Conservation (phyloP, 768 basidiomycete species). For the Rossbeevera mucosa region DNA sequence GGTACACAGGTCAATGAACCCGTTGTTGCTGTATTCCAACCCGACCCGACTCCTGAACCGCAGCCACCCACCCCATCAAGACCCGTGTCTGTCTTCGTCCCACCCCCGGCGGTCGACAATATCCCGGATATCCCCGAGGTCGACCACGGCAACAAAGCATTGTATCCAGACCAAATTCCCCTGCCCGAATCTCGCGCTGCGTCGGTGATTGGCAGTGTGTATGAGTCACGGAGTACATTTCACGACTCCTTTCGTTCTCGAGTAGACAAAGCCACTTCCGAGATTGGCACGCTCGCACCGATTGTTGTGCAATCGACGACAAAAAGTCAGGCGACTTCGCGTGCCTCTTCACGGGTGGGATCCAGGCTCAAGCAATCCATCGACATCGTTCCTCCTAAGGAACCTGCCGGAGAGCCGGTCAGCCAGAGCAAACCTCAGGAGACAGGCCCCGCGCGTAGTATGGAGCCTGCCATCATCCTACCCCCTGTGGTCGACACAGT, state of each 20-base stretch:
- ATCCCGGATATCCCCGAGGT: conserved; percentile 19
- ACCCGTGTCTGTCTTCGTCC: conserved; percentile 11
- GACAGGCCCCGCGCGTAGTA: neutral
- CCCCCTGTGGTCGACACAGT: conserved; percentile 4
- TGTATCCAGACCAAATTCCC: conserved; percentile 18
- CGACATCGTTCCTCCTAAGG: conserved; percentile 2
- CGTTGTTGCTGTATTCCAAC: neutral
- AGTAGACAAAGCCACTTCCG: conserved; percentile 18
- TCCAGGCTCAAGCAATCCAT: conserved; percentile 3
- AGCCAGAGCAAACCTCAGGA: neutral
- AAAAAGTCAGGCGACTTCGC: conserved; percentile 1
- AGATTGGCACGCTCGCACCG: conserved; percentile 18
- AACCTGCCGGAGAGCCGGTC: neutral
- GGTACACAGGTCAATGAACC: conserved; percentile 7
- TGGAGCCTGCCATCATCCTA: conserved; percentile 10
- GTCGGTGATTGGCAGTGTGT: conserved; percentile 27
- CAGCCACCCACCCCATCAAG: conserved; percentile 5
- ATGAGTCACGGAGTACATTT: conserved; percentile 14
- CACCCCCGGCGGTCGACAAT: conserved; percentile 8
- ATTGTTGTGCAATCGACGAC: conserved; percentile 2
- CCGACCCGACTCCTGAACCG: conserved; percentile 4
- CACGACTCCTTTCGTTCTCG: conserved; percentile 11
- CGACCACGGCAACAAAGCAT: conserved; percentile 1
- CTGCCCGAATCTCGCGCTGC: conserved; percentile 30
- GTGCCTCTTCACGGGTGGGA: conserved; percentile 1